Percentiles rank a stretch among this genome's conserved stretches.
Evolutionary conservation across 1,139 yeast genomes (phyloP).

Genomic region (Candida sp.): DNA sequence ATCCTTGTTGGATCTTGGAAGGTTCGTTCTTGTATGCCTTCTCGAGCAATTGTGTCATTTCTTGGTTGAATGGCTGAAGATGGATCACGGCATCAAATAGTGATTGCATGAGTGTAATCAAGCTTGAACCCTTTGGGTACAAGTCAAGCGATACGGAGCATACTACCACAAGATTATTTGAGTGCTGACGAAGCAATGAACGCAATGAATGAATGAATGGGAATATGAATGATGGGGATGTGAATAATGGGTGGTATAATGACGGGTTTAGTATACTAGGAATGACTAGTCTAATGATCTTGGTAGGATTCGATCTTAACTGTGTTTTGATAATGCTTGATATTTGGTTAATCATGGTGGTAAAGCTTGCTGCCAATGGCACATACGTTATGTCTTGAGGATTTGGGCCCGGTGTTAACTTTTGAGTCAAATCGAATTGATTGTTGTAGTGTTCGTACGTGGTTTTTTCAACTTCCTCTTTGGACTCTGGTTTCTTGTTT

Average conservation of each 20-base stretch:
- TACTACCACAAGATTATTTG: constrained; percentile 50
- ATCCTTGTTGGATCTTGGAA: constrained; percentile 83
- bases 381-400: constrained; percentile 63
- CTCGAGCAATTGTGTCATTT: constrained; percentile 67
- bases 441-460: constrained; percentile 59
- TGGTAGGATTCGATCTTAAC: constrained; percentile 31
- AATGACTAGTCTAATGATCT: constrained; percentile 66
- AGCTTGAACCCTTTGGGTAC: constrained; percentile 57
- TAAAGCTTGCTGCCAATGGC: constrained; percentile 32
- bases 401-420: constrained; percentile 69
- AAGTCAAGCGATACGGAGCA: constrained; percentile 69
- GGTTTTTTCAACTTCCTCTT: constrained; percentile 15
- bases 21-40: constrained; percentile 73
- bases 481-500: constrained; percentile 39
- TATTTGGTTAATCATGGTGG: constrained; percentile 41
- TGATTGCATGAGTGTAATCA: constrained; percentile 59
- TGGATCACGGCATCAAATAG: constrained; percentile 74
- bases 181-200: constrained; percentile 52
- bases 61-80: constrained; percentile 85
- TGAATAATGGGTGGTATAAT: constrained; percentile 60
- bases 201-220: constrained; percentile 69
- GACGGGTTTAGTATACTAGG: constrained; percentile 87
- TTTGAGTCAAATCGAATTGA: constrained; percentile 79
- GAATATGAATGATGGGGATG: constrained; percentile 52
- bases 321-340: constrained; percentile 42